Evolutionary conservation across 2,329 filamentous ascomycete species (phyloP).

Genomic region (Aphanocladium album): DNA sequence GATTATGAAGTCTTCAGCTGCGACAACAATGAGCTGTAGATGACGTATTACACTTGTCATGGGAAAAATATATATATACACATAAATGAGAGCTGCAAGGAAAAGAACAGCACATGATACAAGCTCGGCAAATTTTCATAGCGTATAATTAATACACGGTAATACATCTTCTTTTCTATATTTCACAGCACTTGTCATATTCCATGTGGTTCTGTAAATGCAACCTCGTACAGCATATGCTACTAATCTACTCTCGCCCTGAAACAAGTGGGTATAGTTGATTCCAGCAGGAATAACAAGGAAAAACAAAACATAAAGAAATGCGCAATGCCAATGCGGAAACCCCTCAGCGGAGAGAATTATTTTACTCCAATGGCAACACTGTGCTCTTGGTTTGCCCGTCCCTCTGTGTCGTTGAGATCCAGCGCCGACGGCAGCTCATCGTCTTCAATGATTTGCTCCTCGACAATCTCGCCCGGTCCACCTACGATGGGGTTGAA

Average conservation of each 20-base stretch:
- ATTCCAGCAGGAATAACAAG: constrained; percentile 2
- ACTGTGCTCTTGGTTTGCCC: neutral
- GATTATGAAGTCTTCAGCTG: constrained; percentile 31
- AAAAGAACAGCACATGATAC: neutral
- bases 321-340: neutral
- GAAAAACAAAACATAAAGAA: neutral
- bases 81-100: neutral
- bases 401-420: constrained; percentile 2
- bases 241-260: neutral
- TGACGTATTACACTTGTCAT: no score
- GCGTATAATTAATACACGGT: neutral
- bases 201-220: neutral
- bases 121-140: neutral
- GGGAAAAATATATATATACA: neutral
- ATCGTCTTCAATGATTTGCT: constrained; percentile 42
- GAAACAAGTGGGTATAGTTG: constrained; percentile 11
- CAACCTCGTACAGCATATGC: neutral
- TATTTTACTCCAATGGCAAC: constrained; percentile 1
- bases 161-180: neutral
- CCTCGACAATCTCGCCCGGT: constrained; percentile 40
- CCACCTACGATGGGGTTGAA: constrained; percentile 48
- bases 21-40: constrained; percentile 8
- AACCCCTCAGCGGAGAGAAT: neutral
- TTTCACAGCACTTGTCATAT: neutral
- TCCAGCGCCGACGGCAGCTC: constrained; percentile 22